Evolutionary conservation across 768 basidiomycete species (phyloP), one percentile per base, ranked within the genome.

Genomic region (Tricholoma bakamatsutake): DNA sequence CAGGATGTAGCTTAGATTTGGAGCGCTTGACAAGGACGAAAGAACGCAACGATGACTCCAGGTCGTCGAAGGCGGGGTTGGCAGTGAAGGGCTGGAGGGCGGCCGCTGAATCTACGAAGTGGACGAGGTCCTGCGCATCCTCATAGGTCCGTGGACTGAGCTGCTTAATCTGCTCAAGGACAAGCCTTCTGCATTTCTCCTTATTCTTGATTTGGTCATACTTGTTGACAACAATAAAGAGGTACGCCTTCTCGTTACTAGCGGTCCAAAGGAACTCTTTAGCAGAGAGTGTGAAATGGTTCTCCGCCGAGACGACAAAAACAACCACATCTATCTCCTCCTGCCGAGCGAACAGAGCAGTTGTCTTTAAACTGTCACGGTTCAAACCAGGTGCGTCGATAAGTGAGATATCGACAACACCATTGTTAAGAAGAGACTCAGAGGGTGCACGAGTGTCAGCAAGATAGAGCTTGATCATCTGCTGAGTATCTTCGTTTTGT

Each of bases 201-300:
- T 98, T 97, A 77, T 98, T 90, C 68, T 85, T 83, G 73, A 98
- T 96, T 67, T 92, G 88, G 64, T 93, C 93, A 68, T 87, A 99
- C 69, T 95, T 93, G 81, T 99, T 99, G 69, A 98, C 96, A 53
- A 98, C 97, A 67, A 98, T 89, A 77, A 99, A 99, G 49, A 99
- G 76, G 68, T 95, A 96, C 0, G 96, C 93, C 76, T 98, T 98
- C 75, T 99, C 97, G 63, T 92, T 88, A 74, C 89, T 90, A 2
- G 96, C 94, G 63, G 84, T 92, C 76, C 76, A 81, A 47, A 99
- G 80, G 79, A 99, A 98, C 69, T 98, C 94, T 67, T 88, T 91
- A 12, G 93, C 89, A 4, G 93, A 96, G 17, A 95, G 80, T 0
- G 97, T 99, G 70, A 99, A 96, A 76, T 98, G 96, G 71, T 99